Evolutionary conservation across 306 rosid species (phyloP).

Genomic region (Arachis stenosperma): DNA sequence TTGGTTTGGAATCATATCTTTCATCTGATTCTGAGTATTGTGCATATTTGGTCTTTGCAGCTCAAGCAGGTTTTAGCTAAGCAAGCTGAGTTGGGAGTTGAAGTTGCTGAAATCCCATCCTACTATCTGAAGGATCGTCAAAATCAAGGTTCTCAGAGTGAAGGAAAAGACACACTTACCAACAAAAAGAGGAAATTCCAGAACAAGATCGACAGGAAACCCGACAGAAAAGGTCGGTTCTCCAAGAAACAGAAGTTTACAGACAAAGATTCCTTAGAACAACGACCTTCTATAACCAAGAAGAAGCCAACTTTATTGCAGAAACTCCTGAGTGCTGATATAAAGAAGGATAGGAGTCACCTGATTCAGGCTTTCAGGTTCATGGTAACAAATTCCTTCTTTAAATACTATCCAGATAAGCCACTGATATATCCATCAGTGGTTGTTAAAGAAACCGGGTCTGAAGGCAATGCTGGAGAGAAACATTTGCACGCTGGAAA

Average conservation of each 20-base stretch:
- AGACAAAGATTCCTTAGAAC: constrained; percentile 32
- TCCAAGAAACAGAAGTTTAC: constrained; percentile 62
- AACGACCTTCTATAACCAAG: constrained; percentile 36
- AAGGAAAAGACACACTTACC: constrained; percentile 39
- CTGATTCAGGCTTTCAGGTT: constrained; percentile 82
- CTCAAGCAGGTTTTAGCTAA: constrained; percentile 83
- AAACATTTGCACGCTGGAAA: constrained; percentile 26
- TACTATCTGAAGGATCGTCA: constrained; percentile 59
- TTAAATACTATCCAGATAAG: constrained; percentile 63
- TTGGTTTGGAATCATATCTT: background rate
- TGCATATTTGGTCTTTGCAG: constrained; percentile 52
- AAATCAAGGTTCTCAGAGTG: constrained; percentile 44
- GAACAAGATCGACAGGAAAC: constrained; percentile 56
- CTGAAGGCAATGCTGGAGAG: constrained; percentile 36
- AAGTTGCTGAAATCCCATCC: constrained; percentile 93
- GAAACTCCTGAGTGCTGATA: constrained; percentile 79
- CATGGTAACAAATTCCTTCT: constrained; percentile 78
- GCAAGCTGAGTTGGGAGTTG: constrained; percentile 92
- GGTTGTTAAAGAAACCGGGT: constrained; percentile 47
- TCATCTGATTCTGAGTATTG: background rate
- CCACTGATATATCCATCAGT: constrained; percentile 65
- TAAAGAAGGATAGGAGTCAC: constrained; percentile 68
- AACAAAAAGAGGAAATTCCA: constrained; percentile 51
- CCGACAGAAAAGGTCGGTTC: constrained; percentile 42
- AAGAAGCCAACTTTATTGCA: constrained; percentile 67